These are phyloP conservation scores for Pseudopithomyces chartarum DNA, from an alignment of 2,329 filamentous ascomycete species.

Conservation along the genomic window DNA sequence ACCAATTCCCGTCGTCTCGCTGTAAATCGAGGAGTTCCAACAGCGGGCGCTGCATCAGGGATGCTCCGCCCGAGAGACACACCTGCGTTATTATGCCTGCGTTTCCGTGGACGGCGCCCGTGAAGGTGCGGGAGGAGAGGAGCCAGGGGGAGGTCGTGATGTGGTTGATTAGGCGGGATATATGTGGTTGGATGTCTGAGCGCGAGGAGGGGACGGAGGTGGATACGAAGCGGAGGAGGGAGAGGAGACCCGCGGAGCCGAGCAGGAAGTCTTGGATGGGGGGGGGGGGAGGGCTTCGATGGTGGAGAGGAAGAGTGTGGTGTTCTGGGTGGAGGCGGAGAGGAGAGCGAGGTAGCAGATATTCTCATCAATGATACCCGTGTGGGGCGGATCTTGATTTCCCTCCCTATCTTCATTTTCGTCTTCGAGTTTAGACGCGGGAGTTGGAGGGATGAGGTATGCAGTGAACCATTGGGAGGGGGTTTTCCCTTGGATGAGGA, in stretches of 20 bases:
- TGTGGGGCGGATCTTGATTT: conserved; percentile 45
- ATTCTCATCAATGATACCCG: conserved; percentile 56
- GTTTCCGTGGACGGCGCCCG: conserved; percentile 70
- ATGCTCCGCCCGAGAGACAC: conserved; percentile 61
- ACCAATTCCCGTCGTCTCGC: conserved; percentile 63
- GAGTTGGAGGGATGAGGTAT: conserved; percentile 55
- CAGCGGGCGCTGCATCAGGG: conserved; percentile 58
- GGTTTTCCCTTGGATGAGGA: conserved; percentile 51
- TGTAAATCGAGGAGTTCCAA: conserved; percentile 57
- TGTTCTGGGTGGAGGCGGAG: conserved; percentile 54
- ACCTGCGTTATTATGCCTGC: conserved; percentile 73
- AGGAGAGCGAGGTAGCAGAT: conserved; percentile 56
- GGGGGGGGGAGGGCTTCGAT: conserved; percentile 52
- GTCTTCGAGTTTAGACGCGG: conserved; percentile 50
- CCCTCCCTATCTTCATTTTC: conserved; percentile 39
- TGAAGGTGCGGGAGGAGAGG: conserved; percentile 66
- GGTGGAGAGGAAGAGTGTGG: conserved; percentile 55
- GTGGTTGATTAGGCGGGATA: conserved; percentile 61
- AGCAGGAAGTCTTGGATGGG: conserved; percentile 67
- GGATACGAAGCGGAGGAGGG: conserved; percentile 67
- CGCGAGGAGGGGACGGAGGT: conserved; percentile 56
- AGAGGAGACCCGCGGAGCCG: conserved; percentile 70
- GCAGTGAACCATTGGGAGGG: conserved; percentile 56
- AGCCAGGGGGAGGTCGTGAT: conserved; percentile 65
- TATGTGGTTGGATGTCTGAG: conserved; percentile 49